These are phyloP conservation scores for Bipolaris gigantea DNA, from an alignment of 2,329 filamentous ascomycete genomes.

Conservation along the genomic window DNA sequence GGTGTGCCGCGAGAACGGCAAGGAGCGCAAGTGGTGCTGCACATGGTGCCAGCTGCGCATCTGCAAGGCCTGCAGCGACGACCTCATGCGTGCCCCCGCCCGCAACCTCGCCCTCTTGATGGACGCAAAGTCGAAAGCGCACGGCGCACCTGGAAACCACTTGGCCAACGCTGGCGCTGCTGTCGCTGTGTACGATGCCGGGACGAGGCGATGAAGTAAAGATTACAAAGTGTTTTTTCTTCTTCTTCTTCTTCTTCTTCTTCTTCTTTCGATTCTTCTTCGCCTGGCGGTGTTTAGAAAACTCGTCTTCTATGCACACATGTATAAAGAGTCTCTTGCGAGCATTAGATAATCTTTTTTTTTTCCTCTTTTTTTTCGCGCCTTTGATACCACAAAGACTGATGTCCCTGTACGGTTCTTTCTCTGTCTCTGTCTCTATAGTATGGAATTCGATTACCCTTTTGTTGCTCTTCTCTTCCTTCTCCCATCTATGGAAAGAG, in stretches of 20 bases:
- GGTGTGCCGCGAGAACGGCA: slow-evolving; percentile 34
- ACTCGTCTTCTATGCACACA: background rate
- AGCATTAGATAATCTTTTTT: background rate
- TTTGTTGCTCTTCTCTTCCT: background rate
- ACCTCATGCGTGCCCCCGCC: slow-evolving; percentile 24
- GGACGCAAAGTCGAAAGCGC: slow-evolving; percentile 20
- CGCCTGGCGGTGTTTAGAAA: no score
- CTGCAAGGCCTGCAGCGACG: slow-evolving; percentile 34
- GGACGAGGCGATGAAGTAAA: slow-evolving; percentile 2
- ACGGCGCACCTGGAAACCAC: slow-evolving; percentile 1
- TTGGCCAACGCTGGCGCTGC: background rate
- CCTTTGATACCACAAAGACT: background rate
- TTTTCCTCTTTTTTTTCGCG: background rate
- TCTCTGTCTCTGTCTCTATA: background rate
- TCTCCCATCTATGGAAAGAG: background rate
- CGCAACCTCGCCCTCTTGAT: slow-evolving; percentile 25
- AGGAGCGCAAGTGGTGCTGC: slow-evolving; percentile 38
- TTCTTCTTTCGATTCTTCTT: no score
- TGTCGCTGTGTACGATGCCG: slow-evolving; percentile 8
- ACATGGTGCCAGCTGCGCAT: slow-evolving; percentile 44
- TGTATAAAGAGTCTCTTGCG: background rate
- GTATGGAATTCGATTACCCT: background rate
- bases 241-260: no score
- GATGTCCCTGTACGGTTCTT: background rate
- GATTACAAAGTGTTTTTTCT: no score